A percentile compares a stretch with the other conserved stretches of the same genome.
phyloP scores from a whole-genome alignment of 2,329 filamentous ascomycete species.

The Dactylellina parvicollis region DNA sequence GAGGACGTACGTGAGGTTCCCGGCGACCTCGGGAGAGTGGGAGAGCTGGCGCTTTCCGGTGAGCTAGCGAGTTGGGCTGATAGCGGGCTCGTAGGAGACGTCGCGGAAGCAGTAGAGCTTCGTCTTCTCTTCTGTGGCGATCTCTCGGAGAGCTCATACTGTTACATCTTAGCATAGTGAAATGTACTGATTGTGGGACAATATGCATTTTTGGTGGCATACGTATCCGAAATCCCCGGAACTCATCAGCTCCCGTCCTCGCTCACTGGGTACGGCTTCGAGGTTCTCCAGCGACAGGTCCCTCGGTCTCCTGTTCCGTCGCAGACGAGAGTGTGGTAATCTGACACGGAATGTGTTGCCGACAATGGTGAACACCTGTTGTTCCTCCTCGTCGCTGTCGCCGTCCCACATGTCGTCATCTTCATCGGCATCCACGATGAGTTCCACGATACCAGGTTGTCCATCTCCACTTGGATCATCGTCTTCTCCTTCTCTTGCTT shows the following conservation, averaged over 20 bases:
- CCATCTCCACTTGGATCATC: slow-evolving; percentile 55
- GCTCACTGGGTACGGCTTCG: slow-evolving; percentile 74
- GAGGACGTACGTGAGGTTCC: background rate
- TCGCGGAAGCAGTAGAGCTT: slow-evolving; percentile 15
- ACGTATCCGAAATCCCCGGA: slow-evolving; percentile 77
- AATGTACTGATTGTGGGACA: background rate
- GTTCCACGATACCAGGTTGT: slow-evolving; percentile 52
- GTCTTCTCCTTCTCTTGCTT: slow-evolving; percentile 60
- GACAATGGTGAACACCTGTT: slow-evolving; percentile 55
- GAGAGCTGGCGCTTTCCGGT: slow-evolving; percentile 9
- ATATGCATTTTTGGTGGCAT: background rate
- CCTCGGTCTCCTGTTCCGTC: slow-evolving; percentile 63
- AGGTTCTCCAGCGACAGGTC: slow-evolving; percentile 73
- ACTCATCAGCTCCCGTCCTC: slow-evolving; percentile 80
- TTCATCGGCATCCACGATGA: slow-evolving; percentile 45
- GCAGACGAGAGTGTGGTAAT: slow-evolving; percentile 53
- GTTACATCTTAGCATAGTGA: background rate
- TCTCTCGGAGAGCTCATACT: slow-evolving; percentile 32
- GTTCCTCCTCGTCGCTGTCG: slow-evolving; percentile 59
- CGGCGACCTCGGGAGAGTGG: slow-evolving; percentile 20
- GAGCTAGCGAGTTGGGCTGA: slow-evolving; percentile 1
- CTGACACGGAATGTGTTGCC: slow-evolving; percentile 51
- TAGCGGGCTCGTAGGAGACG: slow-evolving; percentile 5
- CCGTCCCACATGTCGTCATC: slow-evolving; percentile 57
- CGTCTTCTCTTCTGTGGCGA: slow-evolving; percentile 35